These are phyloP conservation scores for Ganoderma lingzhi DNA, from an alignment of 1,284 basidiomycete genomes.

Conservation along the genomic window DNA sequence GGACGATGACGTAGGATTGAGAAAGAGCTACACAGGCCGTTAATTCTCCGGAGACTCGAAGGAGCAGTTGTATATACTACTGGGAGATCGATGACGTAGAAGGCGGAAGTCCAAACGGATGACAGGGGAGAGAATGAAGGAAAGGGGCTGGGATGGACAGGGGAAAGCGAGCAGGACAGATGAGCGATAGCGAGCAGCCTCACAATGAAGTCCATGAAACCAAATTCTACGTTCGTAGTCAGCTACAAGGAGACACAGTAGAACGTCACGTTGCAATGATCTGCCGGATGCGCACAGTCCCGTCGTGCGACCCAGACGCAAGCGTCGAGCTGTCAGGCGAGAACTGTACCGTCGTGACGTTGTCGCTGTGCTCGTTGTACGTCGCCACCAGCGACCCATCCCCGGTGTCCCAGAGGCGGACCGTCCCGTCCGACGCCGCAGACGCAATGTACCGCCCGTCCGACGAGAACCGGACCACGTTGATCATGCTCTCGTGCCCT, in stretches of 20 bases:
- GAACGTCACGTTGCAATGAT: not conserved
- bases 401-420: not conserved
- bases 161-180: no score
- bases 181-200: not conserved
- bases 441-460: slow-evolving; percentile 32
- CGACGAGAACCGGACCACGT: slow-evolving; percentile 33
- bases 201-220: not conserved
- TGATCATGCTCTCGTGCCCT: slow-evolving; percentile 27
- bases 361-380: slow-evolving; percentile 21
- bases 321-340: slow-evolving; percentile 7
- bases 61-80: not conserved
- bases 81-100: not conserved
- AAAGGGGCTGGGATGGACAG: not conserved
- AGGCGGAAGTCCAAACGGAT: not conserved
- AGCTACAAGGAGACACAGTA: not conserved
- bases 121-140: not conserved
- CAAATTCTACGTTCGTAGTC: not conserved
- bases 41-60: not conserved
- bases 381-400: slow-evolving; percentile 2
- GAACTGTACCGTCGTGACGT: slow-evolving; percentile 23
- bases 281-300: slow-evolving; percentile 3
- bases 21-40: not conserved
- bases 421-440: slow-evolving; percentile 31
- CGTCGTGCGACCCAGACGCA: slow-evolving; percentile 12
- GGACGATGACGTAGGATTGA: not conserved